Base-by-base conservation (phyloP, 2,329 filamentous ascomycete species). In the Aureobasidium leucospermi region DNA sequence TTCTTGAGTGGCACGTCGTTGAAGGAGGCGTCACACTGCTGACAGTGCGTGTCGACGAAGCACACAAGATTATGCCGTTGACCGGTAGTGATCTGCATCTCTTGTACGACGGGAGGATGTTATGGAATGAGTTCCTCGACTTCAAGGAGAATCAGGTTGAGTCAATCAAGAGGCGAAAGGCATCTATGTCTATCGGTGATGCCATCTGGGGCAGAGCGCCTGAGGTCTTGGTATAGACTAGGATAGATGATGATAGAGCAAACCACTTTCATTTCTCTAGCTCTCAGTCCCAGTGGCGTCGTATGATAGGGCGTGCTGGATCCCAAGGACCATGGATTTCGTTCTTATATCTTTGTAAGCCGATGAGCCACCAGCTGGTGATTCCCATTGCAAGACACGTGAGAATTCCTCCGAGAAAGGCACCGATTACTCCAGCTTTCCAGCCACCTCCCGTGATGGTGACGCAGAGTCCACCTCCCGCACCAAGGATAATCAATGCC, bases 261-360 rank as follows among this genome's bases (percentile, higher is more conserved):
- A n/a, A 32, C 13, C 11, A 34, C 36, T 38, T 4, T 36, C 32
- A 15, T n/a, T 34, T 29, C 9, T n/a, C 7, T 32, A n/a, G 9
- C 16, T 8, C 36, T 74, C 67, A 76, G 69, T 78, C 77, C 76
- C 76, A 79, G 43, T 85, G 78, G 67, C 86, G 86, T 69, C 90
- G 85, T 63, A 94, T 92, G 59, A 94, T 84, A 9, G 94, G 94
- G 70, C 92, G 82, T 6, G 94, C 94, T 19, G 93, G 92, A 76
- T 99, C 94, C 94, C 94, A 99, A 1, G 94, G 94, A 45, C 94
- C 94, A 69, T 92, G 90, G 65, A 99, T 96, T 75, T 97, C 94
- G 72, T 97, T 97, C 79, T 99, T 99, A 75, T 97, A 99, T 76
- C 96, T 93, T 75, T 99, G 94, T 73, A 99, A 74, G 8, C 91